Evolutionary conservation across 1,284 basidiomycete species (phyloP).

Genomic region (Tilletia indica): DNA sequence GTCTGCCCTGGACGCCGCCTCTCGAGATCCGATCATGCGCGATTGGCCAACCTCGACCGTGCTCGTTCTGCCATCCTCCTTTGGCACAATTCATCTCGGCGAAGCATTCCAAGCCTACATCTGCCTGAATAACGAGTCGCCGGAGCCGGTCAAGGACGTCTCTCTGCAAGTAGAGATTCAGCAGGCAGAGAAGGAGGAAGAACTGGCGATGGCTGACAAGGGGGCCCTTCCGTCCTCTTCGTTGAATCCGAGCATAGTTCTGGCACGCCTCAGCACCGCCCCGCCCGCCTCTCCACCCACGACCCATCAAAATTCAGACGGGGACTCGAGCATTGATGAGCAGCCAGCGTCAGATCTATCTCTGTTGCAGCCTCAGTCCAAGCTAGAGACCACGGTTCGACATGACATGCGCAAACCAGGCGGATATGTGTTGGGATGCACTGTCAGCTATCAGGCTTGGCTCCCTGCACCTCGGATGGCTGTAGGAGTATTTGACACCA

Average conservation of each 20-base stretch:
- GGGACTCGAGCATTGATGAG: background rate
- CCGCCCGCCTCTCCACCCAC: background rate
- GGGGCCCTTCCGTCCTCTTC: conserved; percentile 2
- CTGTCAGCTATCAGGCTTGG: conserved; percentile 43
- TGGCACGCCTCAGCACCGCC: conserved; percentile 13
- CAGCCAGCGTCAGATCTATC: background rate
- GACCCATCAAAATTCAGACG: too few relatives aligned
- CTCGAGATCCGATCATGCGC: conserved; percentile 6
- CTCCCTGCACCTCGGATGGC: background rate
- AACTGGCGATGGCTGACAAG: conserved; percentile 22
- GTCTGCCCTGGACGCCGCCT: background rate
- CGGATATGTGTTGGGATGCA: conserved; percentile 48
- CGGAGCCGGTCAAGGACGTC: conserved; percentile 29
- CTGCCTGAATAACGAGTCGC: conserved; percentile 48
- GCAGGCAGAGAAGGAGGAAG: conserved; percentile 17
- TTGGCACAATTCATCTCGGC: conserved; percentile 45
- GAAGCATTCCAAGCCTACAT: conserved; percentile 52
- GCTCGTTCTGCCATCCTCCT: conserved; percentile 35
- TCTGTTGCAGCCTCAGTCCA: background rate
- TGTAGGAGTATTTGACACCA: background rate
- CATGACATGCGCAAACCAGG: conserved; percentile 54
- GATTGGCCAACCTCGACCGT: conserved; percentile 25
- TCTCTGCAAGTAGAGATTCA: conserved; percentile 50
- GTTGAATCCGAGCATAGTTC: background rate
- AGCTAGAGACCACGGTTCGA: conserved; percentile 33